phyloP scores from a whole-genome alignment of 169 alveolate species.

The Plasmodium chabaudi region DNA sequence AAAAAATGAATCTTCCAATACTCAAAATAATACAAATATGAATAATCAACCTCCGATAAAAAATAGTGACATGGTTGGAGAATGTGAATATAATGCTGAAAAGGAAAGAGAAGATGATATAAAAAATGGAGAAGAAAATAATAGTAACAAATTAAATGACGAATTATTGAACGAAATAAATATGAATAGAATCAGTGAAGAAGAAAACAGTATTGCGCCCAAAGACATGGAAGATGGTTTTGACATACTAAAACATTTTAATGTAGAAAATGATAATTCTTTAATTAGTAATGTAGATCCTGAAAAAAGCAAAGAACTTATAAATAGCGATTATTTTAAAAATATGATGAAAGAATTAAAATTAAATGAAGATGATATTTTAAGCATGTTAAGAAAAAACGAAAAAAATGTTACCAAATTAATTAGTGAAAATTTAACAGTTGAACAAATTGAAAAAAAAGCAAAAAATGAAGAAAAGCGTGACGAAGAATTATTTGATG shows the following conservation, averaged over 20 bases:
- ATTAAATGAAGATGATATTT: slow-evolving; percentile 54
- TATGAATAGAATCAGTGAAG: slow-evolving; percentile 9
- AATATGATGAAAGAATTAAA: slow-evolving; percentile 47
- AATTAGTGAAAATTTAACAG: slow-evolving; percentile 53
- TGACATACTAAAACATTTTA: slow-evolving; percentile 29
- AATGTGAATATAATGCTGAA: neutral
- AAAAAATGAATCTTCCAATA: neutral
- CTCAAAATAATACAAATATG: too few relatives aligned
- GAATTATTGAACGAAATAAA: slow-evolving; percentile 17
- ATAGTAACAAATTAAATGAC: neutral
- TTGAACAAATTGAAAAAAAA: slow-evolving; percentile 58
- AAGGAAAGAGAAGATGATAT: neutral
- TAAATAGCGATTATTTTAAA: slow-evolving; percentile 46
- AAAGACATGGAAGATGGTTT: slow-evolving; percentile 15
- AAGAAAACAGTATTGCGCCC: neutral
- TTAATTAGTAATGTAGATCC: slow-evolving; percentile 44
- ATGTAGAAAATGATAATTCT: slow-evolving; percentile 20
- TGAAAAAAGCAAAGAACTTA: slow-evolving; percentile 65
- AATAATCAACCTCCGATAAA: neutral
- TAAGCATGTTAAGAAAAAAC: slow-evolving; percentile 22
- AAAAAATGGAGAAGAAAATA: neutral
- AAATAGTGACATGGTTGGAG: neutral
- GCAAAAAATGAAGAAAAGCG: slow-evolving; percentile 53
- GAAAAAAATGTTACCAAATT: slow-evolving; percentile 61
- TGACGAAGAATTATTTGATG: slow-evolving; percentile 61